A percentile compares a stretch with the other conserved stretches of the same genome.
Evolutionary conservation across 2,329 filamentous ascomycete species (phyloP).

Genomic region (Phaeophleospora eucalypticola): DNA sequence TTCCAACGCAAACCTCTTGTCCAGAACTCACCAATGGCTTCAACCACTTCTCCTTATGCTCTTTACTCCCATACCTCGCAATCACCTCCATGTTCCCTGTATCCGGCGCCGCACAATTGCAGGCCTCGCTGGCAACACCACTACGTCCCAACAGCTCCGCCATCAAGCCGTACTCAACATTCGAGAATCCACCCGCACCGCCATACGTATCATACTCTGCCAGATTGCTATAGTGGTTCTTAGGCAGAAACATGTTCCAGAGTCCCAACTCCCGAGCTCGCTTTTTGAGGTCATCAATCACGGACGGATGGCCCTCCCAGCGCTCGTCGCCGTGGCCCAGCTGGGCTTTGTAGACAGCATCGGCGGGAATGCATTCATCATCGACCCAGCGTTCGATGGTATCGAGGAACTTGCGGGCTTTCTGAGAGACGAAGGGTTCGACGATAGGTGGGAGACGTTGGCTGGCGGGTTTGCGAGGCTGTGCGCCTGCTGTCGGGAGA

Average conservation of each 20-base stretch:
- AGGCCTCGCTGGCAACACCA: slow-evolving; percentile 78
- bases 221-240: slow-evolving; percentile 67
- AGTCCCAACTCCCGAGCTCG: slow-evolving; percentile 79
- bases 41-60: slow-evolving; percentile 49
- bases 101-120: slow-evolving; percentile 57
- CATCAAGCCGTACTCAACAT: slow-evolving; percentile 96
- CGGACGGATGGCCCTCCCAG: slow-evolving; percentile 72
- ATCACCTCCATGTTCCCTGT: slow-evolving; percentile 52
- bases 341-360: slow-evolving; percentile 74
- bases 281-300: slow-evolving; percentile 79
- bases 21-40: slow-evolving; percentile 35
- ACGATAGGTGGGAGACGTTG: slow-evolving; percentile 56
- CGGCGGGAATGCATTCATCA: slow-evolving; percentile 75
- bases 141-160: slow-evolving; percentile 92
- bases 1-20: slow-evolving; percentile 29
- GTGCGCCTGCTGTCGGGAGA: slow-evolving; percentile 11
- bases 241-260: slow-evolving; percentile 98
- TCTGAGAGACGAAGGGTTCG: slow-evolving; percentile 70
- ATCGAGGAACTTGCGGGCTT: slow-evolving; percentile 78
- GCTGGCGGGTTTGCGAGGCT: slow-evolving; percentile 43
- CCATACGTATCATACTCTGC: slow-evolving; percentile 46
- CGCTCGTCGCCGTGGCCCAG: slow-evolving; percentile 70
- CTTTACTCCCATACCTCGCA: slow-evolving; percentile 49
- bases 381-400: slow-evolving; percentile 89
- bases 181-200: slow-evolving; percentile 84